Conservation (phyloP, 768 basidiomycete genomes). For the Termitomyces sp. region DNA sequence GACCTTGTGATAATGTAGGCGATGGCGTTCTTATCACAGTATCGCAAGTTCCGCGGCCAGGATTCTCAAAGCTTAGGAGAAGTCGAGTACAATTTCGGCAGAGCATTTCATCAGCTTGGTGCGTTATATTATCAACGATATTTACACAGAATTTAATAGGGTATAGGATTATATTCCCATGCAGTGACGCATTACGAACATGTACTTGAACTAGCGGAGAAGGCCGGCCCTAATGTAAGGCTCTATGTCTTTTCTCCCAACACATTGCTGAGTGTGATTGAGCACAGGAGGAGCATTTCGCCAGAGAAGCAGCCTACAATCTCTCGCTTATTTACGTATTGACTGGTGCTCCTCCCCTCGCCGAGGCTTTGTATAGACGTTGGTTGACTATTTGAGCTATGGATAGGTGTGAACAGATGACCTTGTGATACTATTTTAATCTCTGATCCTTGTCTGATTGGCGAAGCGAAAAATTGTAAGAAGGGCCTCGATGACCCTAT, state of each 20-base stretch:
- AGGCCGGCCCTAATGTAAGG: conserved; percentile 25
- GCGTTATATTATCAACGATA: conserved; percentile 13
- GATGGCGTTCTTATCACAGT: conserved; percentile 79
- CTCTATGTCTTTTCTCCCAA: neutral
- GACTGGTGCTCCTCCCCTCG: conserved; percentile 69
- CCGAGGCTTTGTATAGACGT: conserved; percentile 61
- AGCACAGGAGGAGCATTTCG: conserved; percentile 43
- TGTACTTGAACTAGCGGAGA: conserved; percentile 60
- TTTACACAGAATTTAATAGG: neutral
- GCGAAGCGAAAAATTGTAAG: too few species aligned
- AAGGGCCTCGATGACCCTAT: too few species aligned
- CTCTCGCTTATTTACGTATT: conserved; percentile 76
- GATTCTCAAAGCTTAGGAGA: conserved; percentile 50
- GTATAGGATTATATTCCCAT: conserved; percentile 68
- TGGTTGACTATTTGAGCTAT: conserved; percentile 71
- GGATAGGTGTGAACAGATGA: neutral
- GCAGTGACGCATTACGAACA: conserved; percentile 83
- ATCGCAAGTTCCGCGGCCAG: conserved; percentile 56
- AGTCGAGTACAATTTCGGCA: conserved; percentile 90
- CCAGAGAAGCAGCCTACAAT: conserved; percentile 83
- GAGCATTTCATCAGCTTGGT: conserved; percentile 94
- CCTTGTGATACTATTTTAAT: neutral
- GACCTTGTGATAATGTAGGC: conserved; percentile 38
- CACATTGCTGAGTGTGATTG: neutral
- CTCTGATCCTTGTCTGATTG: too few species aligned